Percentiles rank a stretch among this genome's conserved stretches.
Evolutionary conservation across 2,329 filamentous ascomycete species (phyloP).

Genomic region (Colletotrichum tofieldiae): DNA sequence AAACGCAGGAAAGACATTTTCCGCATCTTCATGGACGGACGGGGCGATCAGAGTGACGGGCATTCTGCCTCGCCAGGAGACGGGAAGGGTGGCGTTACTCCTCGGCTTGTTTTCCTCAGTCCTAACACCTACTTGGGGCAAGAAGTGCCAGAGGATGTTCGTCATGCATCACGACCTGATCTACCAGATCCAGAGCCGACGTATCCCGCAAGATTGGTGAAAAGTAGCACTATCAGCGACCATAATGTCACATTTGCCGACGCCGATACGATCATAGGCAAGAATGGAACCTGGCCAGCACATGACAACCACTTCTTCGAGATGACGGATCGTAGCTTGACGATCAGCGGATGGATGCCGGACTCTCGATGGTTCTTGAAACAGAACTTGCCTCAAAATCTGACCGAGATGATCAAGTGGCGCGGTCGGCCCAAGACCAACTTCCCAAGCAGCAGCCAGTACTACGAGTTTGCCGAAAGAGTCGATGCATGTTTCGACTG

Average conservation of each 20-base stretch:
- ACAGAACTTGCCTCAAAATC: constrained; percentile 51
- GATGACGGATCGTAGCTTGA: constrained; percentile 56
- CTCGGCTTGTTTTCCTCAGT: constrained; percentile 52
- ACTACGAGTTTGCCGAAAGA: constrained; percentile 49
- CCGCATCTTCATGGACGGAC: constrained; percentile 34
- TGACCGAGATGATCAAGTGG: constrained; percentile 52
- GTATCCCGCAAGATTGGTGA: not conserved
- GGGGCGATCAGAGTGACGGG: not conserved
- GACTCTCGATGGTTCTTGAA: constrained; percentile 54
- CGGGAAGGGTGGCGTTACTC: not conserved
- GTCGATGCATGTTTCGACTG: constrained; percentile 61
- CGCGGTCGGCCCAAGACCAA: constrained; percentile 23
- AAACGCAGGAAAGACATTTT: constrained; percentile 38
- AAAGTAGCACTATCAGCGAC: not conserved
- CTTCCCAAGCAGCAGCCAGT: constrained; percentile 34
- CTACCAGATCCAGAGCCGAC: constrained; percentile 17
- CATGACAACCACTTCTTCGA: constrained; percentile 55
- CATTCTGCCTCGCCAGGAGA: not conserved
- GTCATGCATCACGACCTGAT: constrained; percentile 3
- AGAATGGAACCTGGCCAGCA: constrained; percentile 52
- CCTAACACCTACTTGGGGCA: constrained; percentile 59
- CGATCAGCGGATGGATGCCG: constrained; percentile 63
- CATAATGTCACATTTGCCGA: constrained; percentile 28
- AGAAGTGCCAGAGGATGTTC: constrained; percentile 44
- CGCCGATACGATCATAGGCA: constrained; percentile 46